Evolutionary conservation across 2,329 filamentous ascomycete species (phyloP).

Genomic region (Fusarium sp.): DNA sequence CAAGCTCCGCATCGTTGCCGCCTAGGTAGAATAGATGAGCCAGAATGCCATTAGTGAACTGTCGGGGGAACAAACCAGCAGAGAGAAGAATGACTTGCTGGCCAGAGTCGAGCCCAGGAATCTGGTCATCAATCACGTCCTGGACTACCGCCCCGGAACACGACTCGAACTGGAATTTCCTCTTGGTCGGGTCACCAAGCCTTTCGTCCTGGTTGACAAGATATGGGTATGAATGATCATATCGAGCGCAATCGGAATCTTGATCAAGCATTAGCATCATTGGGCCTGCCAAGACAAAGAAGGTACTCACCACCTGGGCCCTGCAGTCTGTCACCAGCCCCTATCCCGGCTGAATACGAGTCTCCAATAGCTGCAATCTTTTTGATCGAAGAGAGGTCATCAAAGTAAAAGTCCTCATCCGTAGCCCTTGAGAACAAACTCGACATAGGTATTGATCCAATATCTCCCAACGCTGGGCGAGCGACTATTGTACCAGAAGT

Average conservation of each 20-base stretch:
- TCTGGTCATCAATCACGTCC: constrained; percentile 24
- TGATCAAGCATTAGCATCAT: neutral
- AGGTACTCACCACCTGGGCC: neutral
- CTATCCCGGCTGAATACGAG: constrained; percentile 31
- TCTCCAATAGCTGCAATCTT: constrained; percentile 27
- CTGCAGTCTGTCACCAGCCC: constrained; percentile 13
- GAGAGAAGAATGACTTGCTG: constrained; percentile 23
- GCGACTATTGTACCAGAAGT: neutral
- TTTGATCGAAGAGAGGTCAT: neutral
- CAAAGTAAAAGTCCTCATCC: neutral
- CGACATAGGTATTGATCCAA: neutral
- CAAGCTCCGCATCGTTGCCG: constrained; percentile 17
- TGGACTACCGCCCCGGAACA: constrained; percentile 25
- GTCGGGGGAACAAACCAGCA: neutral
- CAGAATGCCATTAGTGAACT: neutral
- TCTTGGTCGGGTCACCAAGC: constrained; percentile 11
- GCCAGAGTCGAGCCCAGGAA: constrained; percentile 8
- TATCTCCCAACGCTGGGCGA: neutral
- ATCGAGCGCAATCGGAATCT: constrained; percentile 27
- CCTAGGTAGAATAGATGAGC: neutral
- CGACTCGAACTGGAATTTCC: constrained; percentile 29
- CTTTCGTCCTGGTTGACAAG: constrained; percentile 19
- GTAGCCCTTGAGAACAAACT: neutral
- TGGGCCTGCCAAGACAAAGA: neutral
- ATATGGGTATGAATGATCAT: constrained; percentile 22